phyloP scores from a whole-genome alignment of 257 asterid genomes.

The Fraxinus cuspidata region DNA sequence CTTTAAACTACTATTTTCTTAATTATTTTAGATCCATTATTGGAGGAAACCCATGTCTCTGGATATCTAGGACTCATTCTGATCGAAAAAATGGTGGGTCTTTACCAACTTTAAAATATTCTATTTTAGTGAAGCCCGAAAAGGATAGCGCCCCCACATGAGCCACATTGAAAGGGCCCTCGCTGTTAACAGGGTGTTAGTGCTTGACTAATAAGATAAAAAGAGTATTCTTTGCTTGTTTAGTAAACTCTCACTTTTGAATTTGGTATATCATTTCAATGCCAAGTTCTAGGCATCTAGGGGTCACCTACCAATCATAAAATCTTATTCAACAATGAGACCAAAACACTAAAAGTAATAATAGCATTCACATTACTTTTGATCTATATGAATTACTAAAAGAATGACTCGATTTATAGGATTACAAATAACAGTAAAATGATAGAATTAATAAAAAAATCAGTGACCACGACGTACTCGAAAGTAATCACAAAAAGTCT shows the following conservation, averaged over 20 bases:
- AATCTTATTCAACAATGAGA: not conserved
- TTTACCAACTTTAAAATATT: not conserved
- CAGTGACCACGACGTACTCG: not conserved
- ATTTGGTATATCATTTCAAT: not conserved
- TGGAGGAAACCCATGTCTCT: too few species aligned
- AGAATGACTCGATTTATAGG: not conserved
- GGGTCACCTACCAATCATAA: not conserved
- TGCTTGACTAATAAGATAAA: slow-evolving; percentile 9
- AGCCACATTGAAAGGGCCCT: slow-evolving; percentile 9
- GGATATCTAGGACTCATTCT: too few species aligned
- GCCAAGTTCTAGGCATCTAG: not conserved
- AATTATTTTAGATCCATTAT: too few species aligned
- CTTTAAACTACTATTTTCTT: too few species aligned
- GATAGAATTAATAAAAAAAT: not conserved
- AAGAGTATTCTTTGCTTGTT: not conserved
- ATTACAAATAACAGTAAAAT: not conserved
- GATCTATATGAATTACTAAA: not conserved
- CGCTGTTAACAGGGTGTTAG: slow-evolving; percentile 5
- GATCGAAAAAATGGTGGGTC: not conserved
- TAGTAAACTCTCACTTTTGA: not conserved
- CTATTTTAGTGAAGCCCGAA: too few species aligned
- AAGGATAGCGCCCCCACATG: not conserved
- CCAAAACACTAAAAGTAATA: not conserved
- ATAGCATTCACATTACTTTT: not conserved
- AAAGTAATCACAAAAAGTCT: not conserved